Conservation (phyloP, 2,329 filamentous ascomycete species). For the Trichoderma cornu-damae region DNA sequence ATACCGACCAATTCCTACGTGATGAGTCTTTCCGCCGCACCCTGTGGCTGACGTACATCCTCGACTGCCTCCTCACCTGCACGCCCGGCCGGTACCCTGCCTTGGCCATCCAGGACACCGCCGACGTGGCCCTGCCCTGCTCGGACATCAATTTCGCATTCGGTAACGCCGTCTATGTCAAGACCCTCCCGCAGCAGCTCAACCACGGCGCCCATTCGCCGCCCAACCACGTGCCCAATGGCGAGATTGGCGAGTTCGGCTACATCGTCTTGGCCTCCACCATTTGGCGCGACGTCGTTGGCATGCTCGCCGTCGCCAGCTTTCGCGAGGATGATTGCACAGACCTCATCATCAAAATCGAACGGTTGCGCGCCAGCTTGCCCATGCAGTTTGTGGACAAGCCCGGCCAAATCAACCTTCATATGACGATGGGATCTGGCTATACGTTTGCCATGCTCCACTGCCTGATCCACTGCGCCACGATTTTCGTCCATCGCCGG, state of each 20-base stretch:
- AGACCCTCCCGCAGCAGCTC: conserved; percentile 46
- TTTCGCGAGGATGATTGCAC: conserved; percentile 52
- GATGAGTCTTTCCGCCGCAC: conserved; percentile 58
- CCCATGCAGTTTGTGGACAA: conserved; percentile 58
- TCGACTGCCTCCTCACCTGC: conserved; percentile 58
- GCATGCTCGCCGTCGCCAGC: conserved; percentile 50
- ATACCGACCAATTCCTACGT: conserved; percentile 53
- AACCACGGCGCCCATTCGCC: conserved; percentile 29
- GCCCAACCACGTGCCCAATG: conserved; percentile 37
- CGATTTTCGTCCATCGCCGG: conserved; percentile 56
- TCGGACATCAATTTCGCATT: conserved; percentile 60
- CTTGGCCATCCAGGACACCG: conserved; percentile 49
- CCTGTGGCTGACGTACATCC: conserved; percentile 58
- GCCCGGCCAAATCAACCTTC: conserved; percentile 55
- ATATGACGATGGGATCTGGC: conserved; percentile 60
- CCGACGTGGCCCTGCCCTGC: conserved; percentile 53
- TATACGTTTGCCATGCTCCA: conserved; percentile 60
- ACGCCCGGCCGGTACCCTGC: conserved; percentile 56
- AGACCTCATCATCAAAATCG: conserved; percentile 50
- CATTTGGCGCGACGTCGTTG: conserved; percentile 57
- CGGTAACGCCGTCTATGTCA: conserved; percentile 54
- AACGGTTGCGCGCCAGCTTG: conserved; percentile 48
- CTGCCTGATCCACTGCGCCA: conserved; percentile 55
- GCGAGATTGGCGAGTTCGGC: conserved; percentile 56
- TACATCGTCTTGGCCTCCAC: conserved; percentile 57